A percentile compares a stretch with the other conserved stretches of the same genome.
Conservation (phyloP, 257 asterid species). For the Striga asiatica region DNA sequence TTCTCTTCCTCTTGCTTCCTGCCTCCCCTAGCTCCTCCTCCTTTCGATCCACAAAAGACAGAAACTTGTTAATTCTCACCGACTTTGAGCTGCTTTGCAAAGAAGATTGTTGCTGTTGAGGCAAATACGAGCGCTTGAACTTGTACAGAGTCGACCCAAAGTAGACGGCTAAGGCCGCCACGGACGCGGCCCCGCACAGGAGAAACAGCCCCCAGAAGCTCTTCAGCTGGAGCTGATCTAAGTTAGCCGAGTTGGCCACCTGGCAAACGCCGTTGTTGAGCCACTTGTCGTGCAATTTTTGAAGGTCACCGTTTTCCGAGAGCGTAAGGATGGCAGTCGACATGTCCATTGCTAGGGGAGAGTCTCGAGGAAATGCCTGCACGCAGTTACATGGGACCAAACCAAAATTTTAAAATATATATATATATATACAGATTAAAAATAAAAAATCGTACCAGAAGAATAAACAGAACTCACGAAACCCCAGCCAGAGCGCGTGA, state of each 20-base stretch:
- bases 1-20: conserved; percentile 24
- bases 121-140: conserved; percentile 15
- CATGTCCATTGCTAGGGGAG: conserved; percentile 52
- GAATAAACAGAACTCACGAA: no score
- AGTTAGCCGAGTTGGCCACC: conserved; percentile 8
- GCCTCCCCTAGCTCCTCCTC: conserved; percentile 22
- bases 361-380: conserved; percentile 53
- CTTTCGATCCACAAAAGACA: conserved; percentile 33
- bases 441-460: no score
- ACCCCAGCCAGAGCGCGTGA: conserved; percentile 44
- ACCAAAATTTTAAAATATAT: no score
- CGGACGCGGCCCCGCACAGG: conserved; percentile 25
- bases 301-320: conserved; percentile 46
- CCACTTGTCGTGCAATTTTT: conserved; percentile 51
- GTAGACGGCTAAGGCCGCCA: conserved; percentile 21
- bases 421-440: no score
- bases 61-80: conserved; percentile 18
- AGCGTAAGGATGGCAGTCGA: conserved; percentile 50
- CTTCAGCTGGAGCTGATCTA: conserved; percentile 22
- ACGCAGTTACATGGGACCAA: no score
- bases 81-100: conserved; percentile 2
- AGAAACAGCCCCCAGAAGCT: conserved; percentile 48
- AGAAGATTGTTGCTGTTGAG: conserved; percentile 9
- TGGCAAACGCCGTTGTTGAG: conserved; percentile 19
- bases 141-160: conserved; percentile 16